A percentile compares a stretch with the other conserved stretches of the same genome.
phyloP scores from a whole-genome alignment of 2,329 filamentous ascomycete genomes.

The Venturia aucupariae region DNA sequence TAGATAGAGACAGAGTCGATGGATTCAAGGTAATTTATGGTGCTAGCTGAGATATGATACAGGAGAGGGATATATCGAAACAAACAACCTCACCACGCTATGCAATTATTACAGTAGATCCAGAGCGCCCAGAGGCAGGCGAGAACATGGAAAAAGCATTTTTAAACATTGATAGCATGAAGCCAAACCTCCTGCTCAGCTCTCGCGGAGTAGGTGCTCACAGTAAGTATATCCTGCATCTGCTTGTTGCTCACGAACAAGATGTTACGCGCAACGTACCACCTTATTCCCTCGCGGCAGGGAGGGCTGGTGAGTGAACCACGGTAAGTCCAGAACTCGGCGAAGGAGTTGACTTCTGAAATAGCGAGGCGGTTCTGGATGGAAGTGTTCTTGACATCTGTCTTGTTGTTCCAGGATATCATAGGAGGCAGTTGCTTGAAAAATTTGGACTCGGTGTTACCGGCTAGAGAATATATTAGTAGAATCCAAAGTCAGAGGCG shows the following conservation, averaged over 20 bases:
- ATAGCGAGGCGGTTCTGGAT: slow-evolving; percentile 29
- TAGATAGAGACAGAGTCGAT: no score
- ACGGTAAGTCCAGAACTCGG: slow-evolving; percentile 41
- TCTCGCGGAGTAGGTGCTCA: slow-evolving; percentile 37
- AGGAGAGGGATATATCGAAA: no score
- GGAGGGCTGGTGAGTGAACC: slow-evolving; percentile 40
- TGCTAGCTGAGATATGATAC: no score
- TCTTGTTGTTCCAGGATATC: slow-evolving; percentile 30
- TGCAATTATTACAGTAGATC: not conserved
- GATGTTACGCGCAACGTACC: slow-evolving; percentile 35
- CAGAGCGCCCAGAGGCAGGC: not conserved
- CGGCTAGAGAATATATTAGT: slow-evolving; percentile 12
- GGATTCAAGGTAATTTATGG: no score
- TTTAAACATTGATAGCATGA: slow-evolving; percentile 37
- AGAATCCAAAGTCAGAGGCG: slow-evolving; percentile 14
- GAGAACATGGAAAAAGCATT: not conserved
- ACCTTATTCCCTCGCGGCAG: slow-evolving; percentile 39
- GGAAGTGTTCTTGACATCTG: slow-evolving; percentile 19
- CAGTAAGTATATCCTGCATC: slow-evolving; percentile 38
- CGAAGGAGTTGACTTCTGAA: slow-evolving; percentile 30
- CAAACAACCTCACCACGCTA: not conserved
- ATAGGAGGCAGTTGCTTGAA: slow-evolving; percentile 34
- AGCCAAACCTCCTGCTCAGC: slow-evolving; percentile 39
- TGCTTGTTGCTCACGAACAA: slow-evolving; percentile 37
- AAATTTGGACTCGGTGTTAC: slow-evolving; percentile 30